Conservation (phyloP, 352 stramenopile species). For the Pythium chondricola region DNA sequence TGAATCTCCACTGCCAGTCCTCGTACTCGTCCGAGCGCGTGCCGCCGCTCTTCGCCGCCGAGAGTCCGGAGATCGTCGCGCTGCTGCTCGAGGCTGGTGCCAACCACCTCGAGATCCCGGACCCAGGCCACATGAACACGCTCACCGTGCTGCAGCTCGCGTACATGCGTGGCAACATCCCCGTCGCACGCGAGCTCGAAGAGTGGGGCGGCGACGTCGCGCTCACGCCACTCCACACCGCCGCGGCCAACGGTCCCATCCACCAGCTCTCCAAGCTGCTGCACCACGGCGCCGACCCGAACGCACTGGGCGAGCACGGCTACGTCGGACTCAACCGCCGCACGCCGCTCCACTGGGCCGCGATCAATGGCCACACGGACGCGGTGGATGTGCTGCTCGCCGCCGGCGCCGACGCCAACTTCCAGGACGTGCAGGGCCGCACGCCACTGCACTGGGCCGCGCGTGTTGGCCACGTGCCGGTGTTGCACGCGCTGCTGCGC, state of each 20-base stretch:
- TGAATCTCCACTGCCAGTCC: slow-evolving; percentile 55
- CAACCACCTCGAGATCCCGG: slow-evolving; percentile 62
- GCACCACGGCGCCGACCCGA: slow-evolving; percentile 40
- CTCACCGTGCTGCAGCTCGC: slow-evolving; percentile 61
- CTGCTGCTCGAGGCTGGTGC: slow-evolving; percentile 53
- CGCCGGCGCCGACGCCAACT: slow-evolving; percentile 57
- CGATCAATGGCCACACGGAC: slow-evolving; percentile 42
- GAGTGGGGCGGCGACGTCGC: slow-evolving; percentile 67
- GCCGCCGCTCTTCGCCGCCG: slow-evolving; percentile 60
- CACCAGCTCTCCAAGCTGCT: slow-evolving; percentile 36
- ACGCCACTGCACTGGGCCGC: slow-evolving; percentile 69
- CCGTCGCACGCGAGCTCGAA: slow-evolving; percentile 57
- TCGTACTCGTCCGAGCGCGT: slow-evolving; percentile 61
- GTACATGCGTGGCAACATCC: slow-evolving; percentile 59
- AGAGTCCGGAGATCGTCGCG: slow-evolving; percentile 58
- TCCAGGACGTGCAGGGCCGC: slow-evolving; percentile 52
- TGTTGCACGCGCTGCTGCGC: slow-evolving; percentile 43
- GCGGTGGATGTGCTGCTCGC: slow-evolving; percentile 43
- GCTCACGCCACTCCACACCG: slow-evolving; percentile 61
- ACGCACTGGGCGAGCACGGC: slow-evolving; percentile 62
- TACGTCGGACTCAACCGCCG: slow-evolving; percentile 61
- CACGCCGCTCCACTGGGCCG: slow-evolving; percentile 68
- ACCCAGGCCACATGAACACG: slow-evolving; percentile 63
- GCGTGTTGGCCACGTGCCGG: slow-evolving; percentile 39
- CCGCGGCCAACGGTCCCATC: slow-evolving; percentile 38